Base-by-base conservation (phyloP, 768 basidiomycete species). In the Phlebiopsis gigantea region DNA sequence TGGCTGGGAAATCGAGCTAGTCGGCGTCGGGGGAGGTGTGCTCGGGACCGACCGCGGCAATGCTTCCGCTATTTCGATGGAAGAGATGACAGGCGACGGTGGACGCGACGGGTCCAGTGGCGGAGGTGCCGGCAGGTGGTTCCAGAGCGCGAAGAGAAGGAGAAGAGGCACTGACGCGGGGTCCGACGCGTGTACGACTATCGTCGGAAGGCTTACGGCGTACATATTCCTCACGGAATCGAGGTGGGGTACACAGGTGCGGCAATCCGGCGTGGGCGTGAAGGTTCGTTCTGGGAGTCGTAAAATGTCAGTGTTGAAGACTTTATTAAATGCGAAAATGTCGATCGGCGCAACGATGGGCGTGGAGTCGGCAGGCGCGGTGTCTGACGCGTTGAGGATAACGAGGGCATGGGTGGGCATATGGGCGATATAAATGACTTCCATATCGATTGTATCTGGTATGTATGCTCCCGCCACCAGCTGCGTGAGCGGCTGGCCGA, bases 361-460 rank as follows among this genome's bases (percentile, higher is more conserved):
- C 7, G 46, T 45, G 17, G 25, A 21, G 34, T n/a, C 30, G 12
- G 46, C 29, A 2, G 10, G 30, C 45, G 34, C 34, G 29, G 39
- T 55, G 8, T 46, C 47, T 3, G 34, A 41, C 15, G 61, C 65
- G 39, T 71, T 69, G 56, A 72, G 69, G 60, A 79, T 72, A 21
- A 80, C 79, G 46, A 86, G 75, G 55, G 80, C 72, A 63, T 86
- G 85, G 2, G 82, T 85, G 39, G 84, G 83, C 60, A 75, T 68
- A 43, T 46, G 41, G 41, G 39, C 43, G 21, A 21, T 26, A n/a
- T 43, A 41, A 25, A 60, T 34, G 22, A 53, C 54, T 17, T 19
- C 54, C 58, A 60, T 50, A 25, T 60, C 49, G 28, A 60, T 46
- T 19, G 47, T 34, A 12, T 9, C 17, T 14, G 58, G 58, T 28